A percentile compares a stretch with the other conserved stretches of the same genome.
phyloP scores from a whole-genome alignment of 2,329 filamentous ascomycete species.

The Exophiala aquamarina region DNA sequence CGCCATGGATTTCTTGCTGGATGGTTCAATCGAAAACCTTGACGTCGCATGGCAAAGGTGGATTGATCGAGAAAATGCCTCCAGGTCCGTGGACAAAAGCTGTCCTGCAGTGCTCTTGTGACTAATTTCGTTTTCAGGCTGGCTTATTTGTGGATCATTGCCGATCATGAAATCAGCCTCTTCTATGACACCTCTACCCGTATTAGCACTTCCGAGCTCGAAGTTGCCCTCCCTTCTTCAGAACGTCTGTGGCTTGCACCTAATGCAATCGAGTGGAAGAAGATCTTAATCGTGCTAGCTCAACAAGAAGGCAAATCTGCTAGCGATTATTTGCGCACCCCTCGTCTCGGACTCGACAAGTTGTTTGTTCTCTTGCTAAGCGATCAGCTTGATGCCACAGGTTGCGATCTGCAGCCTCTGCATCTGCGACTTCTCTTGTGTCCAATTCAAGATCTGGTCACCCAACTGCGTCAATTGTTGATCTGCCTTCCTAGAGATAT shows the following conservation, averaged over 20 bases:
- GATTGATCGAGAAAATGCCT: too few relatives aligned
- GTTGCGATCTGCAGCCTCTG: not conserved
- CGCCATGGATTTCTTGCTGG: too few relatives aligned
- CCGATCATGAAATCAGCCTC: not conserved
- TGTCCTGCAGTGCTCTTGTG: too few relatives aligned
- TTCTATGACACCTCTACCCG: not conserved
- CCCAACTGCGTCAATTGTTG: not conserved
- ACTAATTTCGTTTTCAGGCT: not conserved
- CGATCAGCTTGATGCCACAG: not conserved
- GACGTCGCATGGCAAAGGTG: too few relatives aligned
- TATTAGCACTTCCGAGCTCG: not conserved
- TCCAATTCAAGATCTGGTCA: not conserved
- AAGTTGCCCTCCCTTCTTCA: not conserved
- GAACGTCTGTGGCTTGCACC: not conserved
- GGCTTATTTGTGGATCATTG: not conserved
- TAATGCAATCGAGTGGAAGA: not conserved
- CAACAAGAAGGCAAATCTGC: too few relatives aligned
- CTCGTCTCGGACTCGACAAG: not conserved
- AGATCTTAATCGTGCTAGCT: too few relatives aligned
- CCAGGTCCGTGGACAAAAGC: too few relatives aligned
- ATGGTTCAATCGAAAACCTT: too few relatives aligned
- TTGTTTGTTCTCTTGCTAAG: not conserved
- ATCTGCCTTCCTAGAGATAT: not conserved
- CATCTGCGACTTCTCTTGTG: conserved; percentile 1
- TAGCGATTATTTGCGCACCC: not conserved